Conservation (phyloP, 2,329 filamentous ascomycete genomes). For the Fusarium graminum region DNA sequence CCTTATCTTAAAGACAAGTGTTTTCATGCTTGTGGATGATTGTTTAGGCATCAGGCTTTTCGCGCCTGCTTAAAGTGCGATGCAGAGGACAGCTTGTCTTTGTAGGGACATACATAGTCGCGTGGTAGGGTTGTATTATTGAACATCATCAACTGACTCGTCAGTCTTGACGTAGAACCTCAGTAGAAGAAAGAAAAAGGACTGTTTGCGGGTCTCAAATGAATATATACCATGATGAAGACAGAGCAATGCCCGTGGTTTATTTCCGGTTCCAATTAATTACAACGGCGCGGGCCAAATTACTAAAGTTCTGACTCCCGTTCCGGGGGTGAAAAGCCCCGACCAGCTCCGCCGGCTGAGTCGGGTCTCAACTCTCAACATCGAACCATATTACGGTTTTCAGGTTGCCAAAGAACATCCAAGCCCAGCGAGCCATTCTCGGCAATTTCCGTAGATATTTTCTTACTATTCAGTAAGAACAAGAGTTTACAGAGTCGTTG, state of each 20-base stretch:
- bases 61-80: not conserved
- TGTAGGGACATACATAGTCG: not conserved
- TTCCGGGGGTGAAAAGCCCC: not conserved
- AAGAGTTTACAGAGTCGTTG: not conserved
- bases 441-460: accelerated
- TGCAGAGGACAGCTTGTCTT: not conserved
- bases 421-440: not conserved
- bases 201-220: not conserved
- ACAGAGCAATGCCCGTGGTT: not conserved
- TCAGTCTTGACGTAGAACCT: not conserved
- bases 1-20: constrained; percentile 23
- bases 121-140: not conserved
- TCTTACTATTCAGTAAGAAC: not conserved
- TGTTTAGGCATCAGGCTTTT: constrained; percentile 12
- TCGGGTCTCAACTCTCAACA: not conserved
- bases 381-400: not conserved
- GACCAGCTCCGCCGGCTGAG: constrained; percentile 3
- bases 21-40: constrained; percentile 6
- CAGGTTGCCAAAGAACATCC: not conserved
- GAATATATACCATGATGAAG: not conserved
- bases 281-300: constrained; percentile 8
- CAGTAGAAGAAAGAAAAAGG: not conserved
- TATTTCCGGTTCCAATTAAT: not conserved
- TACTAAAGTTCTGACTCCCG: not conserved
- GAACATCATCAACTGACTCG: not conserved